Evolutionary conservation across 2,329 filamentous ascomycete species (phyloP).

Genomic region (Colletotrichum tanaceti): DNA sequence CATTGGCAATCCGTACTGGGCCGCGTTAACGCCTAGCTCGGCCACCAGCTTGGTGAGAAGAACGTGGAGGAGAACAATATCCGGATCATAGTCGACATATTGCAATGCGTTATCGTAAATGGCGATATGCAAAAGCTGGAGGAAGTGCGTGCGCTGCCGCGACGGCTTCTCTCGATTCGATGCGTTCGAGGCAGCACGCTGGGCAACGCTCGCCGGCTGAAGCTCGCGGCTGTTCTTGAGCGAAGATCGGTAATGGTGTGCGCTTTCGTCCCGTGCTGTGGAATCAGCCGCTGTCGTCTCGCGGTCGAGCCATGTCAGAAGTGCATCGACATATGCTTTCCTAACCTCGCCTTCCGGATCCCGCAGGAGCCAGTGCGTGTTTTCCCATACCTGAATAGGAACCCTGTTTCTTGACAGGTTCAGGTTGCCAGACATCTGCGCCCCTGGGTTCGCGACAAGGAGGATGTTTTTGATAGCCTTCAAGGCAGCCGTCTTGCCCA

Average conservation of each 20-base stretch:
- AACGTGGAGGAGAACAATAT: conserved; percentile 81
- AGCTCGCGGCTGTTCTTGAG: conserved; percentile 56
- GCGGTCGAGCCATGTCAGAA: conserved; percentile 85
- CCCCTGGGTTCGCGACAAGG: conserved; percentile 79
- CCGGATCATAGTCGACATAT: conserved; percentile 75
- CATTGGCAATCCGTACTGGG: conserved; percentile 85
- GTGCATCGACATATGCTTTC: conserved; percentile 84
- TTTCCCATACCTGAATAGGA: conserved; percentile 89
- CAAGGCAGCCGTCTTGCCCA: conserved; percentile 74
- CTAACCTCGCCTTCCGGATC: conserved; percentile 83
- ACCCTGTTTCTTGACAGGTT: conserved; percentile 79
- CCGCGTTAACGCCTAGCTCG: conserved; percentile 84
- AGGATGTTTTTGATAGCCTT: conserved; percentile 86
- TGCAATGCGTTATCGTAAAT: conserved; percentile 91
- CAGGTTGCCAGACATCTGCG: conserved; percentile 67
- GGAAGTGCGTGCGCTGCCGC: conserved; percentile 74
- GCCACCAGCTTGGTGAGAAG: conserved; percentile 80
- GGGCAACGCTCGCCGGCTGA: conserved; percentile 58
- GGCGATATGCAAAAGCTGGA: conserved; percentile 84
- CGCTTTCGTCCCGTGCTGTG: conserved; percentile 67
- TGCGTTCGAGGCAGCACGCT: conserved; percentile 76
- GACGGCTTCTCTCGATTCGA: conserved; percentile 68
- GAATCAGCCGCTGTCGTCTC: conserved; percentile 78
- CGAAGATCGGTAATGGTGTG: conserved; percentile 58
- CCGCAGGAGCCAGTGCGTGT: conserved; percentile 91